Base-by-base conservation (phyloP, 1,139 yeast species). In the Fermentozyma sake region DNA sequence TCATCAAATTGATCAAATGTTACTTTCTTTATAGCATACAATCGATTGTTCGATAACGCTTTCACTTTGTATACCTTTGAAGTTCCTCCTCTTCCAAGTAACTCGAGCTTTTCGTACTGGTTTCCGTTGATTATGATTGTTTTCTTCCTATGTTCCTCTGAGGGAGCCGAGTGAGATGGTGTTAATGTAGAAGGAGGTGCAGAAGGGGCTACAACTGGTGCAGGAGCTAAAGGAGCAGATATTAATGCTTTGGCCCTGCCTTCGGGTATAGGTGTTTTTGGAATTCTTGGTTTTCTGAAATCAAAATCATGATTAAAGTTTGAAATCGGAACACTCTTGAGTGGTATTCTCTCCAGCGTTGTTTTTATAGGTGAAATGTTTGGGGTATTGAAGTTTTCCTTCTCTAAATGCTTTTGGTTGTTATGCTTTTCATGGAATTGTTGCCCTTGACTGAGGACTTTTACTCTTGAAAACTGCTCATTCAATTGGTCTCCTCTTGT, bases 31-130 rank as follows among this genome's bases (percentile, higher is more conserved):
- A 91, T 65, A 0, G 98, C 98, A 52, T 73, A 85, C 2, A 75
- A 56, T 39, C 71, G 72, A 33, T 72, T 72, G 30, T 67, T 69
- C 4, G 66, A 51, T 2, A 54, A 31, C 1, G 79, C 63, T 39
- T 76, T 79, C 0, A 83, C 95, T 42, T 82, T 81, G 61, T 81
- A 91, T 11, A 91, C 98, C 47, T 82, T 85, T 0, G 97, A 87
- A 0, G 96, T 74, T 0, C 98, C 98, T 18, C 98, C 98, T 45
- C 82, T 71, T 9, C 98, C 98, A 11, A 91, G 55, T 12, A 84
- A 61, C 44, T 86, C 96, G 13, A 85, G 58, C 33, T 81, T 73
- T 42, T 82, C 93, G 48, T 85, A 89, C 22, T 68, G 70, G 23
- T 67, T 66, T 3, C 74, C 78, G 49, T 86, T 84, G 11, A 67